phyloP scores from a whole-genome alignment of 2,329 filamentous ascomycete species.

The Myriosclerotinia scirpicola region DNA sequence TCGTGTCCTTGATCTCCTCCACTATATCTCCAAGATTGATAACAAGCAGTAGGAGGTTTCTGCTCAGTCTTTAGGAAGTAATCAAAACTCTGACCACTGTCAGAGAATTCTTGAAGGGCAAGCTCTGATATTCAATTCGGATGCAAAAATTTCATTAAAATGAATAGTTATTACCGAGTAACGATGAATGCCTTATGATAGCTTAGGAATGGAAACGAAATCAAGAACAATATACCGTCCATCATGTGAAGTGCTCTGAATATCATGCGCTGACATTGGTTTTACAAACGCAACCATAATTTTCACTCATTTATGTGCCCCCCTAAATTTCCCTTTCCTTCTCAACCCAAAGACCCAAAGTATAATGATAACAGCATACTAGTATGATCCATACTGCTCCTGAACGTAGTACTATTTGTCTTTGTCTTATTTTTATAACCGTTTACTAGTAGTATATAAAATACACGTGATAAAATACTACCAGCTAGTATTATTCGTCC shows the following conservation, averaged over 20 bases:
- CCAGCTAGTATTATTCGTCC: too few relatives aligned
- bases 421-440: too few relatives aligned
- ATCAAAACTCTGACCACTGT: conserved; percentile 37
- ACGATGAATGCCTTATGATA: conserved; percentile 28
- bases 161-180: conserved; percentile 19
- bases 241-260: conserved; percentile 5
- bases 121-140: conserved; percentile 32
- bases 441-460: too few relatives aligned
- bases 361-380: too few relatives aligned
- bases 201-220: conserved; percentile 21
- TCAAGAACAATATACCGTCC: conserved; percentile 10
- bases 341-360: neutral
- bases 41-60: conserved; percentile 42
- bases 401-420: too few relatives aligned
- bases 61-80: conserved; percentile 27
- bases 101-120: conserved; percentile 39
- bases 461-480: too few relatives aligned
- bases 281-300: neutral
- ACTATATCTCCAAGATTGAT: conserved; percentile 79
- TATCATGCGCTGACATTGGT: neutral
- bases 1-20: conserved; percentile 81
- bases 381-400: too few relatives aligned
- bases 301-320: neutral
- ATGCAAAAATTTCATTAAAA: conserved; percentile 23
- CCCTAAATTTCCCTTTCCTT: neutral